Conservation (phyloP, 768 basidiomycete genomes). For the Clavaria fumosa region DNA sequence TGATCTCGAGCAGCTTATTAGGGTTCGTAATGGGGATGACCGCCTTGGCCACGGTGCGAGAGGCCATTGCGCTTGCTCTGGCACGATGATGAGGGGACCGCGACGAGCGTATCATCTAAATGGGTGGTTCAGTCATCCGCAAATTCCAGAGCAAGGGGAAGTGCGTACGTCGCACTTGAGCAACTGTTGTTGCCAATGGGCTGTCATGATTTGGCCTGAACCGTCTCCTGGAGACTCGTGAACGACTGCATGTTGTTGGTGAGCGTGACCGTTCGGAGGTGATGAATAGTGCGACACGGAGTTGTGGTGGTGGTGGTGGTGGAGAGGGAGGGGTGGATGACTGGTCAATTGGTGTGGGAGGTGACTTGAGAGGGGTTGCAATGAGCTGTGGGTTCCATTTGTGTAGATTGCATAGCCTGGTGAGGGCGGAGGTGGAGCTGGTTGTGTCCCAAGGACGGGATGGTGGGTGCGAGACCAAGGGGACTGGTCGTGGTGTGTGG, state of each 20-base stretch:
- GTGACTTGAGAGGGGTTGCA: slow-evolving; percentile 47
- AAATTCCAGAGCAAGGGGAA: slow-evolving; percentile 7
- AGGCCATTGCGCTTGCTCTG: slow-evolving; percentile 87
- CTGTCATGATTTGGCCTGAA: slow-evolving; percentile 43
- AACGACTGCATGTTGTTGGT: slow-evolving; percentile 39
- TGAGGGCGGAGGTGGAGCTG: slow-evolving; percentile 50
- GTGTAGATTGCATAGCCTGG: slow-evolving; percentile 67
- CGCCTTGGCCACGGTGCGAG: slow-evolving; percentile 71
- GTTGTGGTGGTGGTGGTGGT: slow-evolving; percentile 67
- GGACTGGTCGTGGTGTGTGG: slow-evolving; percentile 60
- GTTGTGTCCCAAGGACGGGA: slow-evolving; percentile 30
- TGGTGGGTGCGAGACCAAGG: slow-evolving; percentile 56
- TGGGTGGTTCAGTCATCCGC: slow-evolving; percentile 10
- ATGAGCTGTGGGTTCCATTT: slow-evolving; percentile 44
- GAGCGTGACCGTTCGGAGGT: slow-evolving; percentile 55
- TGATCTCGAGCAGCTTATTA: slow-evolving; percentile 36
- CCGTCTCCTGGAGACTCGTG: slow-evolving; percentile 41
- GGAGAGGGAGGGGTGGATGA: slow-evolving; percentile 38
- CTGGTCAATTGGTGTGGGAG: slow-evolving; percentile 33
- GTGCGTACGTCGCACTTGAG: slow-evolving; percentile 81
- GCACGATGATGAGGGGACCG: slow-evolving; percentile 90
- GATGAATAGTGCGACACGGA: slow-evolving; percentile 67
- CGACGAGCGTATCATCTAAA: slow-evolving; percentile 68
- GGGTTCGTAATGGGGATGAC: slow-evolving; percentile 90
- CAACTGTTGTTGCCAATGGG: slow-evolving; percentile 89